Evolutionary conservation across 1,139 yeast species (phyloP), one percentile per base, ranked within the genome.

Genomic region (Scheffersomyces segobiensis): DNA sequence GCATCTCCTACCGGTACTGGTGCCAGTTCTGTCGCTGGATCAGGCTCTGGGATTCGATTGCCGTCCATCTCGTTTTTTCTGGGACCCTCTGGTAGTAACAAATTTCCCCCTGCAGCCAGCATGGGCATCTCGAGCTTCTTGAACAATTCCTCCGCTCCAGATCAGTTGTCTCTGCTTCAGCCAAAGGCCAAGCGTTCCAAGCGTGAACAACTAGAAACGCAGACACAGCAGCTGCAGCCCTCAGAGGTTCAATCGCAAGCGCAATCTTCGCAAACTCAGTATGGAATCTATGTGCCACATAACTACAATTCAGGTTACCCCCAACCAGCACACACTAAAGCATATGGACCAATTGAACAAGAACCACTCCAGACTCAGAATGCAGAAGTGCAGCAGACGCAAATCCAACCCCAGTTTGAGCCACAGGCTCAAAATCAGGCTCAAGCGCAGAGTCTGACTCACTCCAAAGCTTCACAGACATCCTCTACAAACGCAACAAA

Each of bases 11-110:
- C 42, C 5, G 17, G 42, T 4, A 12, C 42, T 32, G 42, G 42
- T 7, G 2, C 42, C 12, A 8, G 42, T 32, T 32, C 42, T 10
- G 32, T 10, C 8, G 5, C 32, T 24, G 48, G 39, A 18, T n/a
- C 24, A 20, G 32, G 18, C 7, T 24, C 32, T 32, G 67, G 66
- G n/a, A 65, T 72, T 39, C 64, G 69, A 54, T 68, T 72, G 52
- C 76, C 76, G 5, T 74, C 76, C 26, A 72, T 72, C 17, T 69
- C 74, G 49, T 72, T 71, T 57, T 62, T 72, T 56, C 67, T 75
- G 6, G 61, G 64, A 5, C 67, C 62, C 46, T 54, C 63, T 57
- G 50, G 52, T 55, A 22, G 57, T 56, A 65, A 58, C 53, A 63
- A 65, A 48, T 62, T 65, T 26, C 71, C 68, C 3, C 61, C 64